Evolutionary conservation across 1,284 basidiomycete species (phyloP).

Genomic region (Meira miltonrushii): DNA sequence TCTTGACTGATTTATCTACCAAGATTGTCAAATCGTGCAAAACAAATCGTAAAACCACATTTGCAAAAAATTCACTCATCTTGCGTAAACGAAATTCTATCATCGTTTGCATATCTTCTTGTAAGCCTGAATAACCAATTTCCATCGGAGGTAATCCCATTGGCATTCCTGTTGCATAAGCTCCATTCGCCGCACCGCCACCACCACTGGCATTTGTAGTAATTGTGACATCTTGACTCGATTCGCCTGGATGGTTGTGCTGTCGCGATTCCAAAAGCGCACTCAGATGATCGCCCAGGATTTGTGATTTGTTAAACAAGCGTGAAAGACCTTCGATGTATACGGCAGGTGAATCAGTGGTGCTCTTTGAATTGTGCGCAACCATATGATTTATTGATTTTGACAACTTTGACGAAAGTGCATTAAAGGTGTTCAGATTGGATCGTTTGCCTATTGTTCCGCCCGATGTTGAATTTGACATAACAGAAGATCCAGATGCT

Average conservation of each 20-base stretch:
- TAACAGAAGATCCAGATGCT: background rate
- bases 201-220: background rate
- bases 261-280: background rate
- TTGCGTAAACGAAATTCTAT: slow-evolving; percentile 72
- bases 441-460: slow-evolving; percentile 1
- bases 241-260: background rate
- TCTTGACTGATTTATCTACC: slow-evolving; percentile 64
- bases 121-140: slow-evolving; percentile 17
- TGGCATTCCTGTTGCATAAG: background rate
- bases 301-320: slow-evolving; percentile 70
- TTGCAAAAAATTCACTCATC: slow-evolving; percentile 82
- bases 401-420: slow-evolving; percentile 70
- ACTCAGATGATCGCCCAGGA: slow-evolving; percentile 56
- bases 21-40: slow-evolving; percentile 65
- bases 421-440: slow-evolving; percentile 26
- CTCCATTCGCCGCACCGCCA: too few relatives aligned
- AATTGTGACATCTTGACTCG: background rate
- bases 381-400: slow-evolving; percentile 70
- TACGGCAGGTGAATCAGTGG: slow-evolving; percentile 72
- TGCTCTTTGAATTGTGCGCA: slow-evolving; percentile 62
- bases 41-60: slow-evolving; percentile 83
- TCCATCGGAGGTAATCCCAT: background rate
- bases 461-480: background rate
- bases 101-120: slow-evolving; percentile 60
- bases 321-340: slow-evolving; percentile 75